Base-by-base conservation (phyloP, 305 asterid species). In the Rubia balearica region DNA sequence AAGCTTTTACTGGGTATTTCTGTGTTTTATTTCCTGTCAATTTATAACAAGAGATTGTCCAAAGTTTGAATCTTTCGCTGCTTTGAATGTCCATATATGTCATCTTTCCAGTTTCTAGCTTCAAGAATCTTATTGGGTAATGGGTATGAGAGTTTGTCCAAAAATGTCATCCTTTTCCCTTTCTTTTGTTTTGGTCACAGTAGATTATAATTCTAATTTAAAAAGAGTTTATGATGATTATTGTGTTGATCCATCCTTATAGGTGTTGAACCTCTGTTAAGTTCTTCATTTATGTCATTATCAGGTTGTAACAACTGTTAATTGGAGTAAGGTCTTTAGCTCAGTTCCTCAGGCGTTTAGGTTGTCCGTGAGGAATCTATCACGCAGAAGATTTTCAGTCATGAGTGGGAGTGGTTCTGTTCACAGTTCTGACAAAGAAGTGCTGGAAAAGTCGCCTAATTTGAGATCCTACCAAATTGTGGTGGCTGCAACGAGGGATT, bases 401-500 rank as follows among this genome's bases (percentile, higher is more conserved):
- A 87, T 86, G 91, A 84, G 74, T 53, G 77, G 68, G 38, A 73
- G 56, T 67, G 73, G 85, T 42, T 24, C 27, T 24, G 27, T 24
- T 24, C 27, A 24, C 27, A 24, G 27, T 24, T 24, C 27, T 24
- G 27, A 24, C 1, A 1, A 24, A 24, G 27, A 24, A 24, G 41
- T 30, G 24, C 67, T 14, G n/a, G 45, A 69, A 71, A 77, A 71
- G 62, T 76, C 83, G 30, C 48, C 51, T 48, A 57, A 79, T 19
- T 75, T 48, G 33, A 85, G 88, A 76, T 81, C 80, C 49, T 91
- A 85, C 80, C 97, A 91, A 78, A 87, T 91, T 76, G 95, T 91
- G 72, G 95, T 89, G 46, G 96, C 96, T 75, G 91, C 96, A 80
- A 88, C 95, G 77, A 81, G 81, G 17, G 87, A 83, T 77, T 80